phyloP scores from a whole-genome alignment of 1,284 basidiomycete species.

The Melampsora abietis-canadensis region DNA sequence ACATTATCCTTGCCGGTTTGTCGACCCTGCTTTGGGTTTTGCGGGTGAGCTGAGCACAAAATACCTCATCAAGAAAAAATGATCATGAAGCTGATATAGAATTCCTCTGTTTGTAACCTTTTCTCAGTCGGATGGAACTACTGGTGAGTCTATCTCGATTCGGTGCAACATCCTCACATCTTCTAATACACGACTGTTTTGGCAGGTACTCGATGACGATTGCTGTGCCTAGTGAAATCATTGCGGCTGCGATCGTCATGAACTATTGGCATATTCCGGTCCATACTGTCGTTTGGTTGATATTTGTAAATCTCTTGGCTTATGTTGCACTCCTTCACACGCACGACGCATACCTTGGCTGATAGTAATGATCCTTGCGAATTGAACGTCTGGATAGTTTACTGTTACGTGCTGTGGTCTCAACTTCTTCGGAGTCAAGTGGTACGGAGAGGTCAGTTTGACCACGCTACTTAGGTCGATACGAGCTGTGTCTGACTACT shows the following conservation, averaged over 20 bases:
- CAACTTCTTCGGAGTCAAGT: conserved; percentile 59
- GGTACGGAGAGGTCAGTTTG: conserved; percentile 61
- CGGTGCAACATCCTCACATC: background rate
- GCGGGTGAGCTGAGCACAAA: conserved; percentile 22
- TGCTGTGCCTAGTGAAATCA: conserved; percentile 51
- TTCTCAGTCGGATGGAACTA: conserved; percentile 43
- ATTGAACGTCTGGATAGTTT: conserved; percentile 43
- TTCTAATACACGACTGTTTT: background rate
- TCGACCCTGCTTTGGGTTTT: conserved; percentile 43
- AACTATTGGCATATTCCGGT: conserved; percentile 47
- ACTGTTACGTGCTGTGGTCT: conserved; percentile 44
- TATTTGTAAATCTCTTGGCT: background rate
- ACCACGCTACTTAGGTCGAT: background rate
- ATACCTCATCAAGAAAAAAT: background rate
- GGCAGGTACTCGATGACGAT: conserved; percentile 58
- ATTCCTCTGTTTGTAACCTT: background rate
- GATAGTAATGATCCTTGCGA: too few species aligned
- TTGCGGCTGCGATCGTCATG: conserved; percentile 42
- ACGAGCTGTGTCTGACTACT: background rate
- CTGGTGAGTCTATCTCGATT: conserved; percentile 26
- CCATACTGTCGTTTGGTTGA: conserved; percentile 25
- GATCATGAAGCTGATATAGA: background rate
- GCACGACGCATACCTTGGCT: too few species aligned
- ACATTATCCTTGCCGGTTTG: conserved; percentile 41
- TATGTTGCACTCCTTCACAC: background rate